phyloP scores from a whole-genome alignment of 192 early-diverging fungal genomes.

The Entomortierella parvispora region DNA sequence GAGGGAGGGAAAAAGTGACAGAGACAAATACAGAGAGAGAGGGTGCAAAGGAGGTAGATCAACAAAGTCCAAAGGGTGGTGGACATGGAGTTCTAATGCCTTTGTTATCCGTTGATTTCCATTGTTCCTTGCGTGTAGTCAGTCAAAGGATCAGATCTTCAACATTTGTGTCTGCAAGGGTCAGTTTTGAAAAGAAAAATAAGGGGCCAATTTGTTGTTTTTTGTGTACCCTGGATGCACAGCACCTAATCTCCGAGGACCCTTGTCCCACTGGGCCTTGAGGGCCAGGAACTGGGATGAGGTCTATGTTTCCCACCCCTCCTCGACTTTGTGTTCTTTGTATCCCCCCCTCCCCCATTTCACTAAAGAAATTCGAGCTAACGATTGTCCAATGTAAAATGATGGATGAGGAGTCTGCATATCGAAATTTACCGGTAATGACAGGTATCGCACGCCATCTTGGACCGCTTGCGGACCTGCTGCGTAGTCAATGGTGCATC shows the following conservation, averaged over 20 bases:
- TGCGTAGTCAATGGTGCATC: constrained; percentile 6
- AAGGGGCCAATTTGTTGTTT: neutral
- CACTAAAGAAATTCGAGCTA: too few species aligned
- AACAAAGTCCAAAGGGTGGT: too few species aligned
- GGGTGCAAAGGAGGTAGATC: neutral
- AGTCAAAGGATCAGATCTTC: neutral
- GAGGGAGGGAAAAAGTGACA: neutral
- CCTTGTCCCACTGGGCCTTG: too few species aligned
- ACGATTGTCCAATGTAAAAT: too few species aligned
- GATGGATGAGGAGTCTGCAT: neutral
- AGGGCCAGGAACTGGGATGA: neutral
- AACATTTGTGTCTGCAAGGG: too few species aligned
- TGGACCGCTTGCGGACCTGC: constrained; percentile 20
- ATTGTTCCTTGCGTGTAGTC: neutral
- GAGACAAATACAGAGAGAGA: neutral
- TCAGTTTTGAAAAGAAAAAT: too few species aligned
- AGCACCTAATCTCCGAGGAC: too few species aligned
- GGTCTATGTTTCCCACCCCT: too few species aligned
- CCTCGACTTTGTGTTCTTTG: too few species aligned
- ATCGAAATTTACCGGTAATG: constrained; percentile 29
- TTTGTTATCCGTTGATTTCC: constrained; percentile 6
- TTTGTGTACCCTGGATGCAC: too few species aligned
- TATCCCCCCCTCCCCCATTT: too few species aligned
- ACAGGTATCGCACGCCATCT: constrained; percentile 48
- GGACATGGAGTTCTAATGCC: neutral